Percentiles rank a stretch among this genome's conserved stretches.
These are phyloP conservation scores for Vitis hybrid DNA, from an alignment of 177 flowering plant species.

Conservation along the genomic window DNA sequence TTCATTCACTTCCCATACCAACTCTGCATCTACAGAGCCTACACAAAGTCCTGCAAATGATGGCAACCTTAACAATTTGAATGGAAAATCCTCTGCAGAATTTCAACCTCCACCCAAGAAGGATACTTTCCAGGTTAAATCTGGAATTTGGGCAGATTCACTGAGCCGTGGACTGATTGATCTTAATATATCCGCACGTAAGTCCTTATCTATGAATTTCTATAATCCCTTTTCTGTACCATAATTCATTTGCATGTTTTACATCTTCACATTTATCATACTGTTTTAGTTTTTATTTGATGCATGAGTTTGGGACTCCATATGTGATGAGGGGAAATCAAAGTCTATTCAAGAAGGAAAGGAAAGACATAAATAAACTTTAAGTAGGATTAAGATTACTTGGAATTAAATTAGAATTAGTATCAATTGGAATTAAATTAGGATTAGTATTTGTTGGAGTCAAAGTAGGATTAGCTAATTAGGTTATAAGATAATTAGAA, in stretches of 20 bases:
- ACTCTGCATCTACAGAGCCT: slow-evolving; percentile 38
- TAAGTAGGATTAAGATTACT: too few species aligned
- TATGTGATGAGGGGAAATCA: too few species aligned
- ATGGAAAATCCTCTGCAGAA: slow-evolving; percentile 32
- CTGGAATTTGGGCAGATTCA: slow-evolving; percentile 99
- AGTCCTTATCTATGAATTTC: slow-evolving; percentile 28
- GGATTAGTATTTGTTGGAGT: too few species aligned
- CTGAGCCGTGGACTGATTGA: slow-evolving; percentile 96
- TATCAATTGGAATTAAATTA: too few species aligned
- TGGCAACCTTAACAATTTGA: slow-evolving; percentile 22
- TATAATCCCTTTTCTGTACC: not conserved
- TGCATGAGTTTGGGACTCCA: not conserved
- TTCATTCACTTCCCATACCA: slow-evolving; percentile 54
- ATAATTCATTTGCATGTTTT: not conserved
- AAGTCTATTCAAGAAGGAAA: too few species aligned
- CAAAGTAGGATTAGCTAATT: too few species aligned
- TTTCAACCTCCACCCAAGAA: slow-evolving; percentile 47
- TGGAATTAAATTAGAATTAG: too few species aligned
- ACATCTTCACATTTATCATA: not conserved
- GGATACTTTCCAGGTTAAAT: slow-evolving; percentile 83
- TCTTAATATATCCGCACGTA: slow-evolving; percentile 96
- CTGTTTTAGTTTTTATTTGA: not conserved
- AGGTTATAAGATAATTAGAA: too few species aligned
- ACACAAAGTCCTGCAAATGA: slow-evolving; percentile 25
- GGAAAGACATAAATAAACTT: too few species aligned